Evolutionary conservation across 1,284 basidiomycete species (phyloP).

Genomic region (Papiliotrema fonsecae): DNA sequence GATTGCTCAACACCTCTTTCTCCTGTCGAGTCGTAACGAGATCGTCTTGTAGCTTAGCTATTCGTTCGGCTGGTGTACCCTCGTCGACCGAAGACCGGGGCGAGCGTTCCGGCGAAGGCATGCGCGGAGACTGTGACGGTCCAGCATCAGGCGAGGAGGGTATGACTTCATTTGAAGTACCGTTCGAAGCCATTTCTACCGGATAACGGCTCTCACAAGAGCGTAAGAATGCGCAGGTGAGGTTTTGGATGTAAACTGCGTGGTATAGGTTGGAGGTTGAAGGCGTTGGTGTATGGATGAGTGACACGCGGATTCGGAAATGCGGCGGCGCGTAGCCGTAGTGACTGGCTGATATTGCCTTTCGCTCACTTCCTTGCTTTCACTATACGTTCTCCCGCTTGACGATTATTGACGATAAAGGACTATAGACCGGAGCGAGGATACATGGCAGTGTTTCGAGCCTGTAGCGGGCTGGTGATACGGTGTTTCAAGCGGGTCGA

Average conservation of each 20-base stretch:
- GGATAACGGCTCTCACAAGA: too few relatives aligned
- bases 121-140: neutral
- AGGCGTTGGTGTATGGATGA: too few relatives aligned
- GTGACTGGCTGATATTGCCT: too few relatives aligned
- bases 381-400: too few relatives aligned
- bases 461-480: slow-evolving; percentile 58
- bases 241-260: neutral
- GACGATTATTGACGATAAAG: too few relatives aligned
- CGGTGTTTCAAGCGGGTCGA: slow-evolving; percentile 80
- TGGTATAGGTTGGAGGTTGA: too few relatives aligned
- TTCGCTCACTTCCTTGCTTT: too few relatives aligned
- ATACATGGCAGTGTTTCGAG: slow-evolving; percentile 29
- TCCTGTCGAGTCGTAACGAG: slow-evolving; percentile 57
- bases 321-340: too few relatives aligned
- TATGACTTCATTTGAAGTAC: neutral
- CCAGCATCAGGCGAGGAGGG: slow-evolving; percentile 2
- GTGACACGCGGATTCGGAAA: too few relatives aligned
- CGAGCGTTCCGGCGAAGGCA: neutral
- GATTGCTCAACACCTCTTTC: slow-evolving; percentile 74
- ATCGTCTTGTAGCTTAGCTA: slow-evolving; percentile 42
- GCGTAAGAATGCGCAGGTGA: too few relatives aligned
- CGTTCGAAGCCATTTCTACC: neutral
- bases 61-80: slow-evolving; percentile 9
- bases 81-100: slow-evolving; percentile 12
- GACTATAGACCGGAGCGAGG: too few relatives aligned